phyloP scores from a whole-genome alignment of 2,329 filamentous ascomycete species.

The Sclerotinia borealis region DNA sequence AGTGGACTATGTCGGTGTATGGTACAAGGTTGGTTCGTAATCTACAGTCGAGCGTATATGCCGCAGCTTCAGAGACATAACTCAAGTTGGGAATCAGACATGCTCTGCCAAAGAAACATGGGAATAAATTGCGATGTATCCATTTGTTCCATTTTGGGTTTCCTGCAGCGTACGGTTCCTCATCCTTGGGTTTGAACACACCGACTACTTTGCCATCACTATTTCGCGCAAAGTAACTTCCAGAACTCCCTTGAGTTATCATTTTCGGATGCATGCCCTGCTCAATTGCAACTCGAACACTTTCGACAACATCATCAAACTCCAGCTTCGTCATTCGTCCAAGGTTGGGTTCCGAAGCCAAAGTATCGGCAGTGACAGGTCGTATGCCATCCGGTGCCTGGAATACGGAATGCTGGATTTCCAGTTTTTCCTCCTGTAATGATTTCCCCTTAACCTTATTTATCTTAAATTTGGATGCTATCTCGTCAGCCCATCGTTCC shows the following conservation, averaged over 20 bases:
- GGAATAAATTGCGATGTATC: slow-evolving; percentile 96
- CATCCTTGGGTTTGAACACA: slow-evolving; percentile 98
- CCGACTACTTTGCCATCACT: slow-evolving; percentile 89
- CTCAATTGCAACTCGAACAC: slow-evolving; percentile 83
- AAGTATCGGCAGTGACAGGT: slow-evolving; percentile 68
- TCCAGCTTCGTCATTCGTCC: slow-evolving; percentile 69
- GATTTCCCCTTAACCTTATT: slow-evolving; percentile 66
- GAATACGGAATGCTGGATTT: slow-evolving; percentile 97
- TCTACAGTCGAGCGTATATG: slow-evolving; percentile 88
- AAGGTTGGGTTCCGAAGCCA: slow-evolving; percentile 55
- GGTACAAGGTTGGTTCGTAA: slow-evolving; percentile 88
- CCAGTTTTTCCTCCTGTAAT: slow-evolving; percentile 76
- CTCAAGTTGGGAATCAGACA: slow-evolving; percentile 95
- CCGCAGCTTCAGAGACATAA: slow-evolving; percentile 95
- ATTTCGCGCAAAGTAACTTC: slow-evolving; percentile 95
- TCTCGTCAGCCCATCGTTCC: slow-evolving; percentile 96
- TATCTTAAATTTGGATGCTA: slow-evolving; percentile 94
- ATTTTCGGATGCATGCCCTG: slow-evolving; percentile 88
- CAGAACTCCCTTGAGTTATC: slow-evolving; percentile 95
- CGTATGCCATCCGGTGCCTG: slow-evolving; percentile 83
- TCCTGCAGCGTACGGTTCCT: slow-evolving; percentile 92
- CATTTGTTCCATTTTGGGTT: slow-evolving; percentile 99
- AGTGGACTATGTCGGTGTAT: slow-evolving; percentile 88
- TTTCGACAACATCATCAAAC: slow-evolving; percentile 85
- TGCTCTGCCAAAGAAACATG: slow-evolving; percentile 91